Evolutionary conservation across 1,284 basidiomycete genomes (phyloP), one percentile per base, ranked within the genome.

Genomic region (Apiotrichum mycotoxinovorans): DNA sequence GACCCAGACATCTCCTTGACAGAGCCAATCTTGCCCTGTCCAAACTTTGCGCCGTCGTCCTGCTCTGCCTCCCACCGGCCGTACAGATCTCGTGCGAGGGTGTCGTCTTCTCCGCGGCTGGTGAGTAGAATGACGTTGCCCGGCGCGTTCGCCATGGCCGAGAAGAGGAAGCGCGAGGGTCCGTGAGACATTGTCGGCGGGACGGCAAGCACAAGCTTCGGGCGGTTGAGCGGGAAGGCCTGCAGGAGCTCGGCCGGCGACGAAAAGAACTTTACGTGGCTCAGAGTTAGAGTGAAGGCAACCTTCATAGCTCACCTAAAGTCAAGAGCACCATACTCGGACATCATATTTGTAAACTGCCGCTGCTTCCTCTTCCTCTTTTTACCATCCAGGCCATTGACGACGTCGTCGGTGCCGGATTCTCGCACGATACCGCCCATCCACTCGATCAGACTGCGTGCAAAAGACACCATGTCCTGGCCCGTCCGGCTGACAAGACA

Each of bases 381-480:
- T 14, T 58, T 60, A 56, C 80, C 79, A 33, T 52, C 68, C 63
- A 65, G 52, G 54, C 60, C 80, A 71, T 51, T 77, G 2, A 83
- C 83, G 26, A 88, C 87, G 69, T 89, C 88, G 11, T 71, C 89
- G 0, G 88, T 86, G 58, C 91, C 89, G 66, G 91, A 88, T 69
- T 91, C 91, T 66, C 86, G 91, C 61, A 96, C 87, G 1, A 90
- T 91, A 10, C 92, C 91, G 17, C 94, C 92, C 67, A 98, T 86
- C 94, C 95, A 98, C 74, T 98, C 96, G 84, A 98, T 95, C 86
- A 98, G 89, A 80, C 91, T 95, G 55, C 93, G 81, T 18, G 96
- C 91, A 67, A 95, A 93, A 2, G 90, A 89, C 38, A 98, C 79
- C 85, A 98, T 95, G 75, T 98, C 95, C 62, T 87, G 85, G 2